Evolutionary conservation across 2,329 filamentous ascomycete genomes (phyloP), one percentile per base, ranked within the genome.

Genomic region (Fusarium buharicum): DNA sequence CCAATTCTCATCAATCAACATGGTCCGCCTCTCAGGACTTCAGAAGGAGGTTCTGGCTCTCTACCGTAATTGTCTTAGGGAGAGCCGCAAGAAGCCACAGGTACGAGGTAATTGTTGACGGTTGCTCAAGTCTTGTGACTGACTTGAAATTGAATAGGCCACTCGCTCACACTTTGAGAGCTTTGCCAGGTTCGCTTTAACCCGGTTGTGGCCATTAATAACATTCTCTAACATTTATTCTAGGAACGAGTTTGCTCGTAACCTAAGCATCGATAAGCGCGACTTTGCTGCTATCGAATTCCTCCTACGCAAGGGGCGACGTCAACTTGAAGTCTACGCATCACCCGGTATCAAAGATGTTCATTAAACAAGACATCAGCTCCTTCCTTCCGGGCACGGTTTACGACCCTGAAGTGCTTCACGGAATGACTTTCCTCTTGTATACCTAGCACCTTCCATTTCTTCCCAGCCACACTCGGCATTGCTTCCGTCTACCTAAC

Each of bases 281-380:
- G 92, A 97, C 72, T 97, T 97, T 76, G 82, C 83, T 14, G 89
- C 92, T 6, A 89, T 97, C 54, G 93, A 97, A 75, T 95, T 92
- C 74, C 79, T 96, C 30, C 74, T 97, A 47, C 85, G 93, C 58
- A 94, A 92, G 74, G 93, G 93, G 18, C 84, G 86, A 36, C 85
- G 91, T 39, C 92, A 97, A 73, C 80, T 97, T 16, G 92, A 96
- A 62, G 84, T 88, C 40, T 95, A 95, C 76, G 86, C 89, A n/a
- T 86, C 89, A 6, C 87, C 90, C 22, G 90, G 89, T 3, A 93
- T 96, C 70, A 91, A 87, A 71, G 91, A 95, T 74, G 88, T 96
- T 58, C 78, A 65, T 40, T 65, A 66, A 33, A 38, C 24, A 12
- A 17, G 16, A 17, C 30, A 24, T 7, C 30, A 12, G 27, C 50